A percentile compares a stretch with the other conserved stretches of the same genome.
Evolutionary conservation across 352 stramenopile species (phyloP).

Genomic region (Pythium insidiosum): DNA sequence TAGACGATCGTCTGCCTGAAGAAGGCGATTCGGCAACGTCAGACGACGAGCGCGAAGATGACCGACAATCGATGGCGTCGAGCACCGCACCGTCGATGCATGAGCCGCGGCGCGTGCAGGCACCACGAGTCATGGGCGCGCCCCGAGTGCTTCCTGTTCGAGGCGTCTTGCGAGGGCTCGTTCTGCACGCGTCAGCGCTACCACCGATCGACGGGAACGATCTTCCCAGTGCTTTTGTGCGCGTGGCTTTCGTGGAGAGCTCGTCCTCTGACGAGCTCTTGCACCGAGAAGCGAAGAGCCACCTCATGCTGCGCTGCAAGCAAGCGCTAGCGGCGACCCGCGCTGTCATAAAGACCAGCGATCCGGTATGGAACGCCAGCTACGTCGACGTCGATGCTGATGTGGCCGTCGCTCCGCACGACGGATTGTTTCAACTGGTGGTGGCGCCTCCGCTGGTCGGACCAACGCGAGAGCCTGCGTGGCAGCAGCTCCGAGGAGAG

Average conservation of each 20-base stretch:
- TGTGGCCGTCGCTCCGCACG: neutral
- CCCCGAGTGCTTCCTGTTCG: constrained; percentile 11
- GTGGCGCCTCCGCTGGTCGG: constrained; percentile 21
- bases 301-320: constrained; percentile 65
- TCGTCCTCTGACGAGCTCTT: neutral
- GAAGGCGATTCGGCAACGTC: neutral
- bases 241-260: constrained; percentile 45
- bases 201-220: constrained; percentile 7
- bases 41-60: constrained; percentile 21
- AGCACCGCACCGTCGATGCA: constrained; percentile 34
- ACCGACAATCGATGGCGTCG: constrained; percentile 24
- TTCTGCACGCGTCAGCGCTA: constrained; percentile 35
- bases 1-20: neutral
- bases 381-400: constrained; percentile 1
- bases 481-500: constrained; percentile 44
- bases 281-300: constrained; percentile 1
- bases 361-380: constrained; percentile 41
- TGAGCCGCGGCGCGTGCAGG: neutral
- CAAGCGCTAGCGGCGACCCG: constrained; percentile 31
- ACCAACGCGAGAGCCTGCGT: constrained; percentile 19
- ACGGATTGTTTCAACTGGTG: constrained; percentile 36
- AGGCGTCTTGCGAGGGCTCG: constrained; percentile 32
- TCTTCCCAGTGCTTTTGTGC: constrained; percentile 30
- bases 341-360: constrained; percentile 8
- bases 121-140: neutral